Evolutionary conservation across 1,284 basidiomycete species (phyloP).

Genomic region (Leccinum fallax): DNA sequence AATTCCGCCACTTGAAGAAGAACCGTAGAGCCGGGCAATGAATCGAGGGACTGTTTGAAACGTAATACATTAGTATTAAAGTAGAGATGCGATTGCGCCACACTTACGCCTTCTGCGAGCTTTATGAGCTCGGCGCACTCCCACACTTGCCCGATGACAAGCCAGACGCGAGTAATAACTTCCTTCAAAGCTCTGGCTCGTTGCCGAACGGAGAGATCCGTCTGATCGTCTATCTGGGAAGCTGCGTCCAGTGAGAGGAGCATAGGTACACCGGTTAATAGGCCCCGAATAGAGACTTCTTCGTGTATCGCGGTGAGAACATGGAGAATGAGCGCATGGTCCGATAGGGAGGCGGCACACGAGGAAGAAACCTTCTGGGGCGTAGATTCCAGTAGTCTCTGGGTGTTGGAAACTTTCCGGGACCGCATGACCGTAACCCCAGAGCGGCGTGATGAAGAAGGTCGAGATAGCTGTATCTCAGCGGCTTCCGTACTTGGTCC

Average conservation of each 20-base stretch:
- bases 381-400: slow-evolving; percentile 51
- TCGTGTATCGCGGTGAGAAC: slow-evolving; percentile 72
- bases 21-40: slow-evolving; percentile 27
- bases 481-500: slow-evolving; percentile 18
- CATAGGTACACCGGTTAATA: slow-evolving; percentile 86
- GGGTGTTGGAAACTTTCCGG: slow-evolving; percentile 57
- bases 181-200: slow-evolving; percentile 65
- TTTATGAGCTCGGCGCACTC: slow-evolving; percentile 55
- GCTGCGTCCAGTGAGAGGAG: slow-evolving; percentile 73
- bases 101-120: slow-evolving; percentile 57
- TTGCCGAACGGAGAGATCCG: slow-evolving; percentile 43
- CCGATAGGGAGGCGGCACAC: slow-evolving; percentile 64
- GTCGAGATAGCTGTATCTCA: slow-evolving; percentile 35
- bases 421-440: slow-evolving; percentile 47
- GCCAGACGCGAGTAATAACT: slow-evolving; percentile 67
- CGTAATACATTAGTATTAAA: slow-evolving; percentile 13
- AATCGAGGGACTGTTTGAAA: slow-evolving; percentile 40
- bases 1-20: slow-evolving; percentile 38
- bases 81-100: slow-evolving; percentile 19
- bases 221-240: slow-evolving; percentile 44
- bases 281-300: slow-evolving; percentile 69
- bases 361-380: slow-evolving; percentile 46
- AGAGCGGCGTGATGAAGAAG: slow-evolving; percentile 50
- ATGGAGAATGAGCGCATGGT: slow-evolving; percentile 76
- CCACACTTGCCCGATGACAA: slow-evolving; percentile 74